phyloP scores from a whole-genome alignment of 192 early-diverging fungal genomes.

The Podila horticola region DNA sequence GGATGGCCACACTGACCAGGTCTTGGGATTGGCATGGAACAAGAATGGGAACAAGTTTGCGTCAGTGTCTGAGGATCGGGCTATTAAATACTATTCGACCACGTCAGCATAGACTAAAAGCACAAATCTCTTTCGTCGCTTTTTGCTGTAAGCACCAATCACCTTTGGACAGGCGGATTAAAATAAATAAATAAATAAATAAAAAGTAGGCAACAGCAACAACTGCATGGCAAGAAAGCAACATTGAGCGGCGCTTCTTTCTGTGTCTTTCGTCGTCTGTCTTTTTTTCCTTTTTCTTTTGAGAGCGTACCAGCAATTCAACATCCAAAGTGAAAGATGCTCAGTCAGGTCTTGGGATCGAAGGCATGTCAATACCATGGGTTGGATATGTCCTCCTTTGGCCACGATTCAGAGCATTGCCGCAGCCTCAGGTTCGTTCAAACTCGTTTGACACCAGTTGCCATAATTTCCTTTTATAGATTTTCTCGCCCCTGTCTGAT shows the following conservation, averaged over 20 bases:
- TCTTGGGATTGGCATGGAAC: conserved; percentile 88
- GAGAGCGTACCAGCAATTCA: no score
- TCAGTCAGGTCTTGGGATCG: no score
- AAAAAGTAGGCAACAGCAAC: no score
- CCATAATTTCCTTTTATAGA: background rate
- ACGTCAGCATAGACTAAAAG: conserved; percentile 30
- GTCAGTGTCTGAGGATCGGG: conserved; percentile 77
- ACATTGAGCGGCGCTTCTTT: no score
- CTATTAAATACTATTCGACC: conserved; percentile 59
- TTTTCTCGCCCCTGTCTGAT: background rate
- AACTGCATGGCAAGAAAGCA: no score
- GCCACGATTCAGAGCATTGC: background rate
- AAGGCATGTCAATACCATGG: no score
- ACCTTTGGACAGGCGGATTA: no score
- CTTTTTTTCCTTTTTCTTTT: no score
- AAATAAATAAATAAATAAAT: no score
- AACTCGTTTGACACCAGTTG: background rate
- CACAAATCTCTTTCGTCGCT: background rate
- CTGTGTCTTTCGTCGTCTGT: no score
- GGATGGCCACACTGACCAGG: conserved; percentile 81
- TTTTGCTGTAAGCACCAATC: no score
- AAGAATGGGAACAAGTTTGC: conserved; percentile 78
- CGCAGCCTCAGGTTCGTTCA: background rate
- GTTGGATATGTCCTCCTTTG: background rate
- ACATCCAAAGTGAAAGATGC: no score